A percentile compares a stretch with the other conserved stretches of the same genome.
Conservation (phyloP, 176 grass and related monocot genomes). For the Themeda triandra region DNA sequence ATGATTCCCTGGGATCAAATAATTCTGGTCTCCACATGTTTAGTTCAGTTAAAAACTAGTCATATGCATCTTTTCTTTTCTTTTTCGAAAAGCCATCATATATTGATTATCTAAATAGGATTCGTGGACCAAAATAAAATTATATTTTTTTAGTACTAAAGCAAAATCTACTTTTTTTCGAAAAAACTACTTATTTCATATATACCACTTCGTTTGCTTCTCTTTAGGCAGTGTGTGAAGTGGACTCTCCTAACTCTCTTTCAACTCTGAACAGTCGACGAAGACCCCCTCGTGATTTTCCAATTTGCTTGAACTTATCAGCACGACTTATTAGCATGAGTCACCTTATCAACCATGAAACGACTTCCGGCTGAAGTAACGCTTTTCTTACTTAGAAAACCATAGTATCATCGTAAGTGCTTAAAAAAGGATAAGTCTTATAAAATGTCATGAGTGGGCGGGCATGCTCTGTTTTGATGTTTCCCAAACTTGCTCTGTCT, state of each 20-base stretch:
- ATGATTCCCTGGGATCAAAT: neutral
- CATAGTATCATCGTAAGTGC: neutral
- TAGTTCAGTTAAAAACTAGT: neutral
- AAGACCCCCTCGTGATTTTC: too few relatives aligned
- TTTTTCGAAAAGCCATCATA: too few relatives aligned
- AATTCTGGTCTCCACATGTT: neutral
- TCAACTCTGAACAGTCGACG: neutral
- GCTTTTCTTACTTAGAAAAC: too few relatives aligned
- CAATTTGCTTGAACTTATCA: too few relatives aligned
- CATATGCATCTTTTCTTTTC: neutral
- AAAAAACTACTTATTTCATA: too few relatives aligned
- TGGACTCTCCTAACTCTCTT: neutral
- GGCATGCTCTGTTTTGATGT: slow-evolving; percentile 9
- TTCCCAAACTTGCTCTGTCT: neutral
- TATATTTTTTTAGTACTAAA: too few relatives aligned
- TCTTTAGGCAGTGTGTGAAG: neutral
- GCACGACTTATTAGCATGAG: too few relatives aligned
- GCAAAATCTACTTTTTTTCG: neutral
- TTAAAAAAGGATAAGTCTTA: too few relatives aligned
- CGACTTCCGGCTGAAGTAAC: too few relatives aligned
- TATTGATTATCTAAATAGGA: neutral
- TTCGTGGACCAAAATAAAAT: neutral
- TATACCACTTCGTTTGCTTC: neutral
- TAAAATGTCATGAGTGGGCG: neutral
- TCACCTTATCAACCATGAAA: too few relatives aligned